phyloP scores from a whole-genome alignment of 768 basidiomycete species.

The Omphalotus guepiniiformis region DNA sequence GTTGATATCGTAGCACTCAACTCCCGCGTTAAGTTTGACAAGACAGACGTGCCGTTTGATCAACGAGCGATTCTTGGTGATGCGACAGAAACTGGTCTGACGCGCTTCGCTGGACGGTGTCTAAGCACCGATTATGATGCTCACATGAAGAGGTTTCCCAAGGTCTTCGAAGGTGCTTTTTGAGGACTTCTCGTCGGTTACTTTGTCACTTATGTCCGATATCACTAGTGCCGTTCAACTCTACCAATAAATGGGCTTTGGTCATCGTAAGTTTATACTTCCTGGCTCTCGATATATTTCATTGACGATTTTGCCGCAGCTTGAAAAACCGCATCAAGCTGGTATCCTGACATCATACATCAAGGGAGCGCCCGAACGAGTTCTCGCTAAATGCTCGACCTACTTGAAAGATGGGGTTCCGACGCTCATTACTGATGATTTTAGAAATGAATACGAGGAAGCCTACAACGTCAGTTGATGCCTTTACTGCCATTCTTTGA shows the following conservation, averaged over 20 bases:
- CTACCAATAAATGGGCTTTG: constrained; percentile 70
- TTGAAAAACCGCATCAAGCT: constrained; percentile 48
- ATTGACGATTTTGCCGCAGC: constrained; percentile 25
- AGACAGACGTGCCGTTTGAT: constrained; percentile 56
- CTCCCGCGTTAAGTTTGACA: constrained; percentile 68
- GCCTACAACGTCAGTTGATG: constrained; percentile 50
- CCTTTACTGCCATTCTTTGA: not conserved
- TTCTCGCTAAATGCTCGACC: constrained; percentile 58
- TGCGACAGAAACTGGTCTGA: constrained; percentile 72
- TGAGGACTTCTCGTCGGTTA: not conserved
- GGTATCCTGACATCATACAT: constrained; percentile 53
- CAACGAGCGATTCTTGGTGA: constrained; percentile 62
- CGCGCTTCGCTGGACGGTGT: constrained; percentile 59
- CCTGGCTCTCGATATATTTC: not conserved
- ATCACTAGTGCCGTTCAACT: constrained; percentile 57
- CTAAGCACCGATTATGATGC: constrained; percentile 49
- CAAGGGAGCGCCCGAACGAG: constrained; percentile 69
- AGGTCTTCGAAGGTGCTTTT: constrained; percentile 55
- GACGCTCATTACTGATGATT: constrained; percentile 51
- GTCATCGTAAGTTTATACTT: constrained; percentile 47
- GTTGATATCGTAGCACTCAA: constrained; percentile 63
- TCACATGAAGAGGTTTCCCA: constrained; percentile 45
- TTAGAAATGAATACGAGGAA: constrained; percentile 48
- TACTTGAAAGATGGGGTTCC: constrained; percentile 49
- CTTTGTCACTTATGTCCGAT: not conserved